phyloP scores from a whole-genome alignment of 345 rosid species.

The Streptanthus diversifolius region DNA sequence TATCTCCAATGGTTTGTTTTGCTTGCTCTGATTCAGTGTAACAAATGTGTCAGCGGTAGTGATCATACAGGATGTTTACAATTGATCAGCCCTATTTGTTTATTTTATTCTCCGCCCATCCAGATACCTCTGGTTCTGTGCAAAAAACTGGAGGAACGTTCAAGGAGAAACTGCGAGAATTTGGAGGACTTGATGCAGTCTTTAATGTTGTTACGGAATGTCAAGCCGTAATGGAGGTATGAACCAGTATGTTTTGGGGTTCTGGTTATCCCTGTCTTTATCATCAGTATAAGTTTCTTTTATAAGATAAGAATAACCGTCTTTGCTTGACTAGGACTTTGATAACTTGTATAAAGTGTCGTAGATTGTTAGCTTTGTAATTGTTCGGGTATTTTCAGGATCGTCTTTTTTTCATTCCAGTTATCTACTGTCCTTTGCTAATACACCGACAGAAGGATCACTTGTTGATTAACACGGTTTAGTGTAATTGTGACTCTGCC shows the following conservation, averaged over 20 bases:
- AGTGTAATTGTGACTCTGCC: not conserved
- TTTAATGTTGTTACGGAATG: conserved; percentile 71
- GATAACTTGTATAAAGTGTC: not conserved
- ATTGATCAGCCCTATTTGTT: not conserved
- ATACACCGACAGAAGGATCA: not conserved
- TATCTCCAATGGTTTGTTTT: not conserved
- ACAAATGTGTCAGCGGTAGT: not conserved
- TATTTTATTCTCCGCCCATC: conserved; percentile 14
- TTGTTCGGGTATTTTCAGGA: not conserved
- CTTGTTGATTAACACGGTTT: not conserved
- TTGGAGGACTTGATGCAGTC: conserved; percentile 89
- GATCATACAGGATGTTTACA: not conserved
- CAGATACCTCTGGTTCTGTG: conserved; percentile 70
- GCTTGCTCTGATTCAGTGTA: not conserved
- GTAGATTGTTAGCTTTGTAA: not conserved
- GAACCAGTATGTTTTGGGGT: conserved; percentile 31
- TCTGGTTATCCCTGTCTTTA: no score
- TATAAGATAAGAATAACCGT: no score
- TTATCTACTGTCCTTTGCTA: not conserved
- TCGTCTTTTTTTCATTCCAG: not conserved
- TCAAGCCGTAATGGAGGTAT: conserved; percentile 77
- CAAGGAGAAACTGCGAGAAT: conserved; percentile 81
- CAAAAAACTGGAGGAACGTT: conserved; percentile 72
- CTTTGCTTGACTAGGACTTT: not conserved
- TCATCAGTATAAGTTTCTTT: no score